Evolutionary conservation across 352 stramenopile genomes (phyloP).

Genomic region (Globisporangium canariense): DNA sequence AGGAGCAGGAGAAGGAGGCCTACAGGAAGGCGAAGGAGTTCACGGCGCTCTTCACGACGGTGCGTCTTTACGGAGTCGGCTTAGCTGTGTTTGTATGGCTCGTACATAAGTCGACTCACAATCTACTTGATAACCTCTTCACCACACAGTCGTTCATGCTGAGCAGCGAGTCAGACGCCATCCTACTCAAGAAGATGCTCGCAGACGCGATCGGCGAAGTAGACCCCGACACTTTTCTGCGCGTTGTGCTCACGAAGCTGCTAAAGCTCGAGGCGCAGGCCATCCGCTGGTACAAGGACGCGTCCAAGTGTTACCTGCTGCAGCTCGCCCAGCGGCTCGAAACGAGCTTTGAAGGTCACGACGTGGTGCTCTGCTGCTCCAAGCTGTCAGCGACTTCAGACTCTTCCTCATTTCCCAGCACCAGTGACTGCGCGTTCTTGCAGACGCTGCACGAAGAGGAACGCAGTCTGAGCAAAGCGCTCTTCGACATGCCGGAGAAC

Average conservation of each 20-base stretch:
- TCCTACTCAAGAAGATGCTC: conserved; percentile 44
- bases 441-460: conserved; percentile 45
- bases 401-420: not conserved
- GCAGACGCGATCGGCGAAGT: conserved; percentile 47
- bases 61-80: conserved; percentile 19
- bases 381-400: conserved; percentile 16
- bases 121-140: not conserved
- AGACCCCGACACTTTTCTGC: conserved; percentile 36
- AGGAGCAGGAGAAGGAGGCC: conserved; percentile 52
- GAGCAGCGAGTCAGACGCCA: conserved; percentile 31
- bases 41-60: conserved; percentile 59
- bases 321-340: conserved; percentile 58
- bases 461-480: conserved; percentile 37
- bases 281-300: conserved; percentile 70
- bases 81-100: not conserved
- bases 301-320: conserved; percentile 64
- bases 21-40: conserved; percentile 53
- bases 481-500: conserved; percentile 74
- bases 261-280: conserved; percentile 66
- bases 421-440: conserved; percentile 43
- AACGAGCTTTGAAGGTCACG: conserved; percentile 31
- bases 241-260: conserved; percentile 52
- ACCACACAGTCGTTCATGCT: conserved; percentile 56
- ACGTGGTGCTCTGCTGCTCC: conserved; percentile 47
- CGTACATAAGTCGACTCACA: not conserved